Evolutionary conservation across 768 basidiomycete genomes (phyloP).

Genomic region (Nidula microcarpa): DNA sequence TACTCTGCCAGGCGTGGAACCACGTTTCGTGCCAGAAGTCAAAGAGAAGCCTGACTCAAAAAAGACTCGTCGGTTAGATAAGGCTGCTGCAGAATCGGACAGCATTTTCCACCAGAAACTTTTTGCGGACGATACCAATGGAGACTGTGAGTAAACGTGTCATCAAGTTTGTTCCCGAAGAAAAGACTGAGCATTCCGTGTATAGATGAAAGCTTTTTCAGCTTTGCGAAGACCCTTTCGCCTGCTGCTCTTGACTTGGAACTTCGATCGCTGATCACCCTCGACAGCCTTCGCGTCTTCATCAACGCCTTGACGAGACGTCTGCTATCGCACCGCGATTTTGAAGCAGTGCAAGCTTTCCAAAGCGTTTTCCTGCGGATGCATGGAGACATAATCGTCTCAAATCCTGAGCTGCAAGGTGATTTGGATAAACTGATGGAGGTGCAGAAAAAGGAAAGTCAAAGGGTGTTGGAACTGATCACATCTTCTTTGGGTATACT

Average conservation of each 20-base stretch:
- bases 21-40: slow-evolving; percentile 63
- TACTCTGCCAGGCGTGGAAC: slow-evolving; percentile 83
- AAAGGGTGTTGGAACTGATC: slow-evolving; percentile 71
- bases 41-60: slow-evolving; percentile 29
- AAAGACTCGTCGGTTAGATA: slow-evolving; percentile 54
- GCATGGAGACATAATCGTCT: slow-evolving; percentile 79
- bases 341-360: slow-evolving; percentile 91
- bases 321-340: slow-evolving; percentile 79
- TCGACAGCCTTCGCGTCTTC: slow-evolving; percentile 65
- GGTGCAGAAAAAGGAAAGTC: slow-evolving; percentile 76
- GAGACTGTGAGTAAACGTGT: slow-evolving; percentile 8
- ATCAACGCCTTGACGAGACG: slow-evolving; percentile 71
- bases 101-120: slow-evolving; percentile 75
- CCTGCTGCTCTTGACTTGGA: slow-evolving; percentile 92
- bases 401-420: slow-evolving; percentile 59
- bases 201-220: slow-evolving; percentile 80
- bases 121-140: slow-evolving; percentile 45
- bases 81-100: slow-evolving; percentile 44
- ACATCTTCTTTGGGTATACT: slow-evolving; percentile 73
- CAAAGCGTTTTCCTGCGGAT: slow-evolving; percentile 80
- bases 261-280: slow-evolving; percentile 69
- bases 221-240: slow-evolving; percentile 78
- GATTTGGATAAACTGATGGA: slow-evolving; percentile 56
- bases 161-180: slow-evolving; percentile 49
- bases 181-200: slow-evolving; percentile 32